Conservation (phyloP, 345 rosid species). For the Melaleuca quinquenervia region DNA sequence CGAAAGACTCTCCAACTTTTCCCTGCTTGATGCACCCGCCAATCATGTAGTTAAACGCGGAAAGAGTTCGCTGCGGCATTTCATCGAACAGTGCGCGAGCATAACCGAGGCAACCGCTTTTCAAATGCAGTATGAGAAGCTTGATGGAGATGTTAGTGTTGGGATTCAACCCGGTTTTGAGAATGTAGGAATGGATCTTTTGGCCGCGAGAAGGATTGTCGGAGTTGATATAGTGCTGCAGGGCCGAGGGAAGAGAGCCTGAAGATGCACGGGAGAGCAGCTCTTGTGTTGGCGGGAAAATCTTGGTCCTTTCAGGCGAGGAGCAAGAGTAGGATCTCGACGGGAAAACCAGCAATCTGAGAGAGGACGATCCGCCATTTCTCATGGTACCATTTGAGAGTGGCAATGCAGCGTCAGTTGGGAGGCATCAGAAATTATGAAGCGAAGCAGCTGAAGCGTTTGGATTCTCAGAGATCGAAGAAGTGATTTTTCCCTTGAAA, state of each 20-base stretch:
- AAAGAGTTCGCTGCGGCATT: slow-evolving; percentile 51
- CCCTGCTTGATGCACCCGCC: slow-evolving; percentile 57
- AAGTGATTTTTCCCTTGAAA: not conserved
- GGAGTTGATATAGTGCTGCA: slow-evolving; percentile 63
- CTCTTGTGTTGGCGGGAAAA: slow-evolving; percentile 1
- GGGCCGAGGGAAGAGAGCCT: slow-evolving; percentile 29
- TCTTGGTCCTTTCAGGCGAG: not conserved
- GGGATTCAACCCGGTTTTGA: slow-evolving; percentile 56
- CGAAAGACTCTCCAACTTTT: slow-evolving; percentile 19
- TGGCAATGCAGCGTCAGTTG: not conserved
- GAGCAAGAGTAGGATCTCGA: not conserved
- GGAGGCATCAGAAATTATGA: not conserved
- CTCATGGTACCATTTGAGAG: not conserved
- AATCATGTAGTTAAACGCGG: slow-evolving; percentile 72
- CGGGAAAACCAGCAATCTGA: not conserved
- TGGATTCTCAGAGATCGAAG: not conserved
- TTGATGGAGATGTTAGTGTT: slow-evolving; percentile 53
- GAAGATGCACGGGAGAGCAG: slow-evolving; percentile 11
- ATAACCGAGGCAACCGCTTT: slow-evolving; percentile 38
- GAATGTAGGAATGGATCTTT: slow-evolving; percentile 50
- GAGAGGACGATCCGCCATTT: not conserved
- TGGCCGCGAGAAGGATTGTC: slow-evolving; percentile 43
- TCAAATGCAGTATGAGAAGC: slow-evolving; percentile 45
- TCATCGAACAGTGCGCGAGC: slow-evolving; percentile 74
- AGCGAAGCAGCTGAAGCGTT: not conserved